These are phyloP conservation scores for Neodidymelliopsis sp. DNA, from an alignment of 2,329 filamentous ascomycete genomes.

Conservation along the genomic window DNA sequence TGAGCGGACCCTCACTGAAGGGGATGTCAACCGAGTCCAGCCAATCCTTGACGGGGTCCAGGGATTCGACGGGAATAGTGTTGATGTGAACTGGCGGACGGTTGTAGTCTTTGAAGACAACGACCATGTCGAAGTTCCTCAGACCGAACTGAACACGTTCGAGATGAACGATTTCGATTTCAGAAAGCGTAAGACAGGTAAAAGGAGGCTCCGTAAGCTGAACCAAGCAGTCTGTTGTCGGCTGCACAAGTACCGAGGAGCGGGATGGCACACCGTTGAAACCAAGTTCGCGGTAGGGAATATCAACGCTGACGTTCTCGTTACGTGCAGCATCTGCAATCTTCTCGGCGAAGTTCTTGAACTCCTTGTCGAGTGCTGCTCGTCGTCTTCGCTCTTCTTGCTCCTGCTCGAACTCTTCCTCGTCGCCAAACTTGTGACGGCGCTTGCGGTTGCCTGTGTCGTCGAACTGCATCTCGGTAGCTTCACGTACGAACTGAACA, in stretches of 20 bases:
- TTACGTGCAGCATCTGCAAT: constrained; percentile 94
- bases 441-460: constrained; percentile 98
- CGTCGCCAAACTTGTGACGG: constrained; percentile 96
- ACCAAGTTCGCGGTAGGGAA: constrained; percentile 94
- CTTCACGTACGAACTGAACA: constrained; percentile 97
- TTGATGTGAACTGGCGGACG: constrained; percentile 94
- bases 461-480: constrained; percentile 97
- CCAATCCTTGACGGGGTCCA: constrained; percentile 98
- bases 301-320: constrained; percentile 90
- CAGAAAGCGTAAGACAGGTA: constrained; percentile 91
- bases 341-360: constrained; percentile 96
- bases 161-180: constrained; percentile 94
- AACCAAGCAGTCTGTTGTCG: constrained; percentile 94
- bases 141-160: constrained; percentile 95
- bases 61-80: constrained; percentile 93
- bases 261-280: constrained; percentile 97
- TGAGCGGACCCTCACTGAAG: constrained; percentile 91
- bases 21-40: constrained; percentile 95
- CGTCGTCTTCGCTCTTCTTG: constrained; percentile 93
- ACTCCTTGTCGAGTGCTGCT: constrained; percentile 91
- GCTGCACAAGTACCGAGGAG: constrained; percentile 93
- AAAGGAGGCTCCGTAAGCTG: constrained; percentile 97
- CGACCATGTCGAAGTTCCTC: constrained; percentile 98
- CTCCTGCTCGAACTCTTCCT: constrained; percentile 98
- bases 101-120: constrained; percentile 97